Base-by-base conservation (phyloP, 331 rosid genomes). In the Arachis monticola region DNA sequence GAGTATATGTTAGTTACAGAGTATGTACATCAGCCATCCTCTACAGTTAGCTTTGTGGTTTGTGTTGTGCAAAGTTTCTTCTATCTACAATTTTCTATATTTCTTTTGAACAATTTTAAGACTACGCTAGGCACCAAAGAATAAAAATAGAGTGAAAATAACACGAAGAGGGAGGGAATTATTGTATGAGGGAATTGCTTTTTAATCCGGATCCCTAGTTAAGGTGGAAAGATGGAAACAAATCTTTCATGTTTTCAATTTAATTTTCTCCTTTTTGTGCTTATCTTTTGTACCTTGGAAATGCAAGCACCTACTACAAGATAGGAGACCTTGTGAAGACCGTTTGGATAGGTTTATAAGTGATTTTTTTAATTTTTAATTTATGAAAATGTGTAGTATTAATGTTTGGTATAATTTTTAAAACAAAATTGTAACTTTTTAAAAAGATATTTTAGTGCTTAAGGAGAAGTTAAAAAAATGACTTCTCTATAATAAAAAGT, bases 1-100 rank as follows among this genome's bases (percentile, higher is more conserved):
- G 91, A 94, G 84, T 88, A 88, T 65, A 94, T 92, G 8, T 68
- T 92, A 40, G 75, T 72, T 53, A 82, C 92, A 1, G 85, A 87
- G 99, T 94, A 92, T 47, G 99, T 80, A 10, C 47, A 17, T 40
- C 50, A 10, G 17, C 41, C n/a, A 8, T 35, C 3, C 40, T 62
- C 66, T 69, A 17, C 42, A 4, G 1, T 76, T 80, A 70, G 0
- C 57, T 67, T 27, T 0, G 57, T 52, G 57, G 22, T 41, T 41
- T 41, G 45, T 41, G 45, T 52, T 52, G 4, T 66, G 44, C 71
- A 17, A 60, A 6, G 55, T 47, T 76, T 57, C 17, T 64, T 31
- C 30, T 70, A 3, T 45, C 45, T 60, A 47, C 30, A 40, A 41
- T 1, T 45, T 69, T 52, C 64, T 65, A 6, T 65, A 31, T 48